Evolutionary conservation across 371 early-diverging fungal genomes (phyloP).

Genomic region (Mucor mucedo): DNA sequence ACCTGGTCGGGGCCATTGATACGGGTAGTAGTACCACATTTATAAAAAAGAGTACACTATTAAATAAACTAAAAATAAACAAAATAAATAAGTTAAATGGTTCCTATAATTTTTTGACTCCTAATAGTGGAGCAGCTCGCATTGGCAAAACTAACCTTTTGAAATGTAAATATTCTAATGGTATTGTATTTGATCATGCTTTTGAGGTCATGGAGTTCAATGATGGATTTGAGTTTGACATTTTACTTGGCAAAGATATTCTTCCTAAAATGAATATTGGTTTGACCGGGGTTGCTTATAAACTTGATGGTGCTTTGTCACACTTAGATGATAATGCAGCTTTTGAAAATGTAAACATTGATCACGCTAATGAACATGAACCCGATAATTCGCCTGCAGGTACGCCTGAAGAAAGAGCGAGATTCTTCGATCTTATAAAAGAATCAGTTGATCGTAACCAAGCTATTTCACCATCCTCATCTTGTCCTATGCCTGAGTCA

Average conservation of each 20-base stretch:
- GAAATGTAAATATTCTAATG: slow-evolving; percentile 7
- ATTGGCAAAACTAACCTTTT: slow-evolving; percentile 3
- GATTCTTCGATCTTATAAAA: not conserved
- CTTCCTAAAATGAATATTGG: slow-evolving; percentile 3
- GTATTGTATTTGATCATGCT: not conserved
- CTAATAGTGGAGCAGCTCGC: not conserved
- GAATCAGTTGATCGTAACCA: too few relatives aligned
- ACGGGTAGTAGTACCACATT: too few relatives aligned
- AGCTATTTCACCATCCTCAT: not conserved
- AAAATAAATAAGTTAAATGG: not conserved
- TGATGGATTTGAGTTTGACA: not conserved
- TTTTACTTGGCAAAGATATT: slow-evolving; percentile 1
- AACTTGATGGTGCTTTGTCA: not conserved
- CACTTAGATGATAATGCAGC: not conserved
- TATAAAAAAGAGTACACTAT: not conserved
- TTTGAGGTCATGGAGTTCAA: slow-evolving; percentile 17
- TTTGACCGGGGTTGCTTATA: slow-evolving; percentile 10
- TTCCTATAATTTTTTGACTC: not conserved
- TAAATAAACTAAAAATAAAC: slow-evolving; percentile 1
- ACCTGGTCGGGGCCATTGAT: too few relatives aligned
- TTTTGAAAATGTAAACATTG: slow-evolving; percentile 1
- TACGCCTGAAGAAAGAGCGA: not conserved
- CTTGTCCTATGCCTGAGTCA: slow-evolving; percentile 6
- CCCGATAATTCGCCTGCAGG: slow-evolving; percentile 16
- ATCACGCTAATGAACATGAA: not conserved